A percentile compares a stretch with the other conserved stretches of the same genome.
Conservation (phyloP, 441 rosid species). For the Pelargonium citronellum region DNA sequence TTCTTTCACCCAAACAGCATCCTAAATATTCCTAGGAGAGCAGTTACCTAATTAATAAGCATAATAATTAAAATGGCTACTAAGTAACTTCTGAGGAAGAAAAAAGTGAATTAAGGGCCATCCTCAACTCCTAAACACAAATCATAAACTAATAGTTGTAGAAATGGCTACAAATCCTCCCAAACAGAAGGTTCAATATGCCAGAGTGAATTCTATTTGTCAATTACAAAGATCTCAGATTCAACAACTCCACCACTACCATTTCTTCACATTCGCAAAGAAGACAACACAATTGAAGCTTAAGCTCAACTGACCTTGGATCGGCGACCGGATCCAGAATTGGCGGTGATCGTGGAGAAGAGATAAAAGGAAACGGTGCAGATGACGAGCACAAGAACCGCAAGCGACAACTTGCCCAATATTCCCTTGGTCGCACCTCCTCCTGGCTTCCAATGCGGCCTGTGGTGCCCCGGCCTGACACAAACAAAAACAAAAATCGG, state of each 20-base stretch:
- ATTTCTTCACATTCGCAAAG: background rate
- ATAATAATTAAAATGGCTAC: too few species aligned
- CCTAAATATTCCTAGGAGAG: background rate
- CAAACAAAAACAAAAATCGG: background rate
- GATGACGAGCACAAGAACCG: conserved; percentile 58
- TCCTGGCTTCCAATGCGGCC: conserved; percentile 58
- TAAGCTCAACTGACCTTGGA: conserved; percentile 42
- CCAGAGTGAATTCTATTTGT: too few species aligned
- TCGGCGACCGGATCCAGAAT: conserved; percentile 36
- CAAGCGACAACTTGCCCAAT: conserved; percentile 52
- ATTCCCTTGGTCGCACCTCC: conserved; percentile 44
- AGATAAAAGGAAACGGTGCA: conserved; percentile 63
- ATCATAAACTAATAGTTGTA: too few species aligned
- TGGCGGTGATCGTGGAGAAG: conserved; percentile 40
- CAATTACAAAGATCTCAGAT: too few species aligned
- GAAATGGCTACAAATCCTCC: too few species aligned
- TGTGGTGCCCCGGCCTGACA: conserved; percentile 55
- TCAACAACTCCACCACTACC: background rate
- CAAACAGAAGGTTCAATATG: too few species aligned
- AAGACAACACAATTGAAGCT: background rate
- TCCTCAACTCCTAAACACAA: too few species aligned
- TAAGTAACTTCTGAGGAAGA: too few species aligned
- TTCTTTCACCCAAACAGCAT: background rate
- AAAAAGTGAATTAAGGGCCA: too few species aligned
- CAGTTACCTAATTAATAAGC: background rate